Base-by-base conservation (phyloP, 257 asterid species). In the Solanum tacnaense region DNA sequence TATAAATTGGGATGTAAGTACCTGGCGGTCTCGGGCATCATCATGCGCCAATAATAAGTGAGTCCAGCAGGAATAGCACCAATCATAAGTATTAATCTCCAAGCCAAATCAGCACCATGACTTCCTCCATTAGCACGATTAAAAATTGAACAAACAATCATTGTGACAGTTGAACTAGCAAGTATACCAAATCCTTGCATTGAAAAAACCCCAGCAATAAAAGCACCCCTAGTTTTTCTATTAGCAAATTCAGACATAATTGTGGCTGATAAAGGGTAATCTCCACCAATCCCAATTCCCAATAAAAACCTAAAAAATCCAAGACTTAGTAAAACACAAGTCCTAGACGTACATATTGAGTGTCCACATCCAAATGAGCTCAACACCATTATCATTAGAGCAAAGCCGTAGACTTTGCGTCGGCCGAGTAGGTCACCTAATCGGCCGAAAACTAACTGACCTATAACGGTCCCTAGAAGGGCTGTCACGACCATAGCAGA, bases 11-110 rank as follows among this genome's bases (percentile, higher is more conserved):
- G 20, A 46, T 5, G 56, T 46, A 46, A 2, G 58, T 49, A 93
- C 96, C 95, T 92, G 85, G 95, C 92, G 4, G 95, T 93, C 89
- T 94, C 96, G 5, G 96, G 96, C 95, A 93, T 94, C 94, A 86
- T 90, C 94, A 93, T 90, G 44, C 94, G 91, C 95, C 95, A 94
- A 85, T 93, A 91, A 71, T 49, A 94, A 9, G 95, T 93, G 87
- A 93, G 39, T 70, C 88, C 92, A 1, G 95, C 95, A 46, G 95
- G 95, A 71, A 94, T 84, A 4, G 94, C 93, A 29, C 95, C 94
- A 60, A 92, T 82, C 93, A 94, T 90, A 1, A 93, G 85, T 79
- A 93, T 93, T 62, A 93, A 56, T 86, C 97, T 89, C 97, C 95
- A 94, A 58, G 94, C 95, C 87, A 93, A 60, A 88, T 94, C 94